A percentile compares a stretch with the other conserved stretches of the same genome.
Conservation (phyloP, 805 yeast genomes). For the Komagataella phaffii region DNA sequence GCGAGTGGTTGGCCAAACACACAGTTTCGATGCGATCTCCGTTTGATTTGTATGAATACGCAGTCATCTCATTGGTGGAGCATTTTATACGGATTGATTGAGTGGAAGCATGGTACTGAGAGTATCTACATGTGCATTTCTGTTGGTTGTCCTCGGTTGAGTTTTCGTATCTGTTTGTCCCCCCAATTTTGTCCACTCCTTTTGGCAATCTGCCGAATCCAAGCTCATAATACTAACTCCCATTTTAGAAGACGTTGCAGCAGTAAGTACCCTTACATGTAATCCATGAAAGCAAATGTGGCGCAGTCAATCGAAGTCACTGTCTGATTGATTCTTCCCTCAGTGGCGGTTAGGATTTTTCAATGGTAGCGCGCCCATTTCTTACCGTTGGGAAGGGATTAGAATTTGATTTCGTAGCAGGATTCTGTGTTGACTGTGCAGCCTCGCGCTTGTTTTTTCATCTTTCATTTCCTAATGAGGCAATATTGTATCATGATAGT, state of each 20-base stretch:
- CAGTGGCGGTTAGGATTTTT: background rate
- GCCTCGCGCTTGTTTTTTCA: background rate
- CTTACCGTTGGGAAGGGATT: background rate
- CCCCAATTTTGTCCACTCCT: background rate
- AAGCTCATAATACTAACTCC: conserved; percentile 17
- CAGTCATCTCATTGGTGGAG: background rate
- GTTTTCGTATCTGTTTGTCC: background rate
- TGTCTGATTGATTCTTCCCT: background rate
- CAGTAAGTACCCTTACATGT: conserved; percentile 19
- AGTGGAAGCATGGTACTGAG: background rate
- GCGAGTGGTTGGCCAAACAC: background rate
- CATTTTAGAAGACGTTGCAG: conserved; percentile 30
- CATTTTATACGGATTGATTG: background rate
- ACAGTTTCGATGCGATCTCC: background rate
- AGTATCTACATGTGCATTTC: background rate
- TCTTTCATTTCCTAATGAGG: background rate
- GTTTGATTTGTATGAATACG: background rate
- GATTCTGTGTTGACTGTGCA: background rate
- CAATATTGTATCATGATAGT: background rate
- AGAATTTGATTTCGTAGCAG: background rate
- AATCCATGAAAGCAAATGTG: background rate
- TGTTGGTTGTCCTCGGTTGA: background rate
- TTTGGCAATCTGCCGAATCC: background rate
- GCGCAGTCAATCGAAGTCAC: conserved; percentile 1
- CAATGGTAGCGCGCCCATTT: background rate